phyloP scores from a whole-genome alignment of 345 rosid species.

The Clarkia xantiana region DNA sequence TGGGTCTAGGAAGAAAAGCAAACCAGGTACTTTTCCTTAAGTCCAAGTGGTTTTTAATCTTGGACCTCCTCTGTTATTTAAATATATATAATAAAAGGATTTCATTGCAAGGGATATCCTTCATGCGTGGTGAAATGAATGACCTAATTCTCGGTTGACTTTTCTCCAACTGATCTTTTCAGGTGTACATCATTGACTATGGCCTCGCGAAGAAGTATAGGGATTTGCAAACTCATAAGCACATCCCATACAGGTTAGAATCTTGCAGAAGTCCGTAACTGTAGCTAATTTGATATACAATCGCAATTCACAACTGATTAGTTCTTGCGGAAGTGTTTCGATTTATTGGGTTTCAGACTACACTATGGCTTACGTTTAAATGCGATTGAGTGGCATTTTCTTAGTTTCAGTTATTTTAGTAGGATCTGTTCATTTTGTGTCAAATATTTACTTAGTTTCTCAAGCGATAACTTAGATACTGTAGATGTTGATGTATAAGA shows the following conservation, averaged over 20 bases:
- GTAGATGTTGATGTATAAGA: no score
- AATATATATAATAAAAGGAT: not conserved
- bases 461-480: no score
- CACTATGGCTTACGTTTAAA: no score
- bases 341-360: no score
- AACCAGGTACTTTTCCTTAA: slow-evolving; percentile 43
- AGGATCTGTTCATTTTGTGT: no score
- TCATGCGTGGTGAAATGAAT: not conserved
- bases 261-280: not conserved
- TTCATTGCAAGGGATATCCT: not conserved
- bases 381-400: no score
- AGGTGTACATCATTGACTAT: slow-evolving; percentile 69
- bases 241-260: slow-evolving; percentile 55
- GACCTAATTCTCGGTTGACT: not conserved
- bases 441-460: no score
- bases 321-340: no score
- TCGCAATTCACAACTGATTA: not conserved
- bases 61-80: no score
- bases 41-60: no score
- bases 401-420: no score
- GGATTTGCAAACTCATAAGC: slow-evolving; percentile 77
- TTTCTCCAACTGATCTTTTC: not conserved
- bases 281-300: not conserved
- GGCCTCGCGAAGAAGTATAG: slow-evolving; percentile 86
- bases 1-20: slow-evolving; percentile 87